Percentiles rank a stretch among this genome's conserved stretches.
Conservation (phyloP, 2,329 filamentous ascomycete genomes). For the Cyphellophora attinorum region DNA sequence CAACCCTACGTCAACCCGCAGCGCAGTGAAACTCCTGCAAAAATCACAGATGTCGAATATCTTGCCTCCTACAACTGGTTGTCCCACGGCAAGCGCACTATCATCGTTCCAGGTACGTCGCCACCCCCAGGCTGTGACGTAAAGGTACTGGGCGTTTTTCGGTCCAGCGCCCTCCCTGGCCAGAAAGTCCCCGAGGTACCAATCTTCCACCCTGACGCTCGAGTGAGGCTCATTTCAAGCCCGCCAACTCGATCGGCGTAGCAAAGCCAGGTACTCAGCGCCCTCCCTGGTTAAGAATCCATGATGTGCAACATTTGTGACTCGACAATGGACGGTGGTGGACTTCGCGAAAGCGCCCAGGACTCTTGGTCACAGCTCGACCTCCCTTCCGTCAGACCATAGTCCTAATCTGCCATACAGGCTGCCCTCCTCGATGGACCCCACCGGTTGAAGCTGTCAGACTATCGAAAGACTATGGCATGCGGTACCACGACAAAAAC, state of each 20-base stretch:
- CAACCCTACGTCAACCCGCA: too few species aligned
- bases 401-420: conserved; percentile 22
- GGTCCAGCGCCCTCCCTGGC: too few species aligned
- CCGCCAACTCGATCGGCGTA: too few species aligned
- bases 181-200: too few species aligned
- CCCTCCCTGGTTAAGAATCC: conserved; percentile 4
- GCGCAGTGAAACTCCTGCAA: too few species aligned
- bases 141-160: conserved; percentile 5
- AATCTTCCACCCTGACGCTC: too few species aligned
- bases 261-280: too few species aligned
- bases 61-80: conserved; percentile 47
- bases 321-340: too few species aligned
- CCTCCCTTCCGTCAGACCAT: too few species aligned
- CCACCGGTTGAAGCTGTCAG: conserved; percentile 26
- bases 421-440: conserved; percentile 43
- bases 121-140: conserved; percentile 2
- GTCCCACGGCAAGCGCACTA: conserved; percentile 24
- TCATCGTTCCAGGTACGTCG: conserved; percentile 36
- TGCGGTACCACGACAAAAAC: conserved; percentile 36
- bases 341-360: too few species aligned
- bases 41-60: conserved; percentile 31
- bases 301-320: conserved; percentile 4
- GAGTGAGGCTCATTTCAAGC: too few species aligned
- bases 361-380: too few species aligned
- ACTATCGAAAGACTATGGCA: conserved; percentile 34